phyloP scores from a whole-genome alignment of 2,329 filamentous ascomycete genomes.

The Cladosporium sp. region DNA sequence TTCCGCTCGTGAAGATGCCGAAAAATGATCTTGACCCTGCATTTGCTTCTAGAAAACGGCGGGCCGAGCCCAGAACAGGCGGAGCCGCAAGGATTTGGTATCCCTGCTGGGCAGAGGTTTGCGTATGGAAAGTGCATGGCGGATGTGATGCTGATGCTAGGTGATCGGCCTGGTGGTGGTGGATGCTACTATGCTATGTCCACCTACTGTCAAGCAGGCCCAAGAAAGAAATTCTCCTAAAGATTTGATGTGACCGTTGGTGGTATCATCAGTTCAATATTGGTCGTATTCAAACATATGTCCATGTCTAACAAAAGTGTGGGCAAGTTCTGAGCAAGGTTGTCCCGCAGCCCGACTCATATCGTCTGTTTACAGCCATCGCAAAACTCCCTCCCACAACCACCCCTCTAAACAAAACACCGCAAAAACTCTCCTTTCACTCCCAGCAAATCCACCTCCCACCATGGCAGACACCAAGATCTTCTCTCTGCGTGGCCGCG shows the following conservation, averaged over 20 bases:
- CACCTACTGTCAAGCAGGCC: too few species aligned
- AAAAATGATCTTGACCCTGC: not conserved
- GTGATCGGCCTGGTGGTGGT: too few species aligned
- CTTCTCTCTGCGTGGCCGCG: constrained; percentile 88
- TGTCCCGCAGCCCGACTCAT: constrained; percentile 5
- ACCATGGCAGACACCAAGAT: constrained; percentile 58
- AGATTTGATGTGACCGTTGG: too few species aligned
- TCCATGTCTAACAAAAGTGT: too few species aligned
- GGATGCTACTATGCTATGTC: too few species aligned
- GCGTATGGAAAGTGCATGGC: not conserved
- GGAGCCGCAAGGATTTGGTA: not conserved
- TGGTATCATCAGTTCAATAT: too few species aligned
- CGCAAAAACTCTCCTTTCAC: not conserved
- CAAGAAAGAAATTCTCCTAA: too few species aligned
- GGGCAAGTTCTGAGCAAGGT: too few species aligned
- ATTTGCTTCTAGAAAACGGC: not conserved
- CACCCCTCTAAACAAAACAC: not conserved
- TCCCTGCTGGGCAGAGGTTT: not conserved
- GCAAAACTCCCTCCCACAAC: not conserved
- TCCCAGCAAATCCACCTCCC: constrained; percentile 15
- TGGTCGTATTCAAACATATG: too few species aligned
- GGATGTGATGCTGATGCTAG: not conserved
- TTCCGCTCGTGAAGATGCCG: constrained; percentile 3
- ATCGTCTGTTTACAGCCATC: not conserved
- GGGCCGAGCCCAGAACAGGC: not conserved